Base-by-base conservation (phyloP, 352 stramenopile species). In the Phytophthora cajani region DNA sequence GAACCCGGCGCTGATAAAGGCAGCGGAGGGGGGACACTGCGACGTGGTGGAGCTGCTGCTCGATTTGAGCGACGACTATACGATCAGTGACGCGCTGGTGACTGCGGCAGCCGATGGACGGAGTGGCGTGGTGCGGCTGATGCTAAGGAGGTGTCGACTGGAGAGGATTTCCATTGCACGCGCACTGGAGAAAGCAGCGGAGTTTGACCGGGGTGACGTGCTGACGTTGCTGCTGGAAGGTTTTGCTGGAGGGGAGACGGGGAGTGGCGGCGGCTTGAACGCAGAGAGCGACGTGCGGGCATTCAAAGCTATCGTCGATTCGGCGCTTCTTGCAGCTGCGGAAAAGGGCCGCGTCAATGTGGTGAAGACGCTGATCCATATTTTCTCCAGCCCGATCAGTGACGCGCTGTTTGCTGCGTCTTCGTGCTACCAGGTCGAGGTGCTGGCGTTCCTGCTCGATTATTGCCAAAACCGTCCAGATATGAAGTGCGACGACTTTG, bases 361-460 rank as follows among this genome's bases (percentile, higher is more conserved):
- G 10, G 25, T 40, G 10, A 56, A 67, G 27, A 2, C 58, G 21
- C 17, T 67, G 36, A 46, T 67, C 19, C 27, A 44, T 19, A 5
- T 6, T 2, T 42, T 47, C 32, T 51, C 56, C 5, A 12, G n/a
- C 2, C 56, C 56, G n/a, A 46, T 69, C n/a, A 42, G 36, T 32
- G 47, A 65, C 27, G 17, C 30, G 12, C 10, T 71, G 33, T 16
- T 50, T 25, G 4, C 25, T 27, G 47, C 64, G 33, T 30, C 11
- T 21, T 58, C n/a, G 1, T 19, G 25, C 6, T 32, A 21, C 21
- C 32, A 58, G 44, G 1, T 65, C 9, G 49, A 53, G 21, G 21
- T 61, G 14, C 38, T 71, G 55, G 64, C 53, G 47, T 71, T 66
- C 33, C 23, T 71, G 50, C 42, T 71, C 9, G 49, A 66, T 9